phyloP scores from a whole-genome alignment of 768 basidiomycete species.

The Pleurotus citrinopileatus region DNA sequence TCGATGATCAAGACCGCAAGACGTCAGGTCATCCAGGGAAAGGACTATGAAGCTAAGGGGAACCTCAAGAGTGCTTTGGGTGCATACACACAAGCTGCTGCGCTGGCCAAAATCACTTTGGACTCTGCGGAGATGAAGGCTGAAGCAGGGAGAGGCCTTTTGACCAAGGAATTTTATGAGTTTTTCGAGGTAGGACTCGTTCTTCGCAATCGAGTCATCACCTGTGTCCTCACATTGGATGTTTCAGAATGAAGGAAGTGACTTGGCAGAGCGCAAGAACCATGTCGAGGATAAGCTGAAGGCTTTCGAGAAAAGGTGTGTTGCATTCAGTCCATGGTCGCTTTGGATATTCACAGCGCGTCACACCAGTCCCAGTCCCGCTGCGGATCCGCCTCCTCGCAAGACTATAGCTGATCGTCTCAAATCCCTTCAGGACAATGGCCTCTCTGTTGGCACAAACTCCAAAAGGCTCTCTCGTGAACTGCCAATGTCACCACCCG shows the following conservation, averaged over 20 bases:
- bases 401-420: conserved; percentile 77
- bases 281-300: conserved; percentile 46
- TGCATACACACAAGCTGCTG: conserved; percentile 60
- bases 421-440: conserved; percentile 69
- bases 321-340: conserved; percentile 11
- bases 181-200: conserved; percentile 59
- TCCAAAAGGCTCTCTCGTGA: conserved; percentile 62
- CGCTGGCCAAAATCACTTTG: conserved; percentile 55
- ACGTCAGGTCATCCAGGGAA: conserved; percentile 51
- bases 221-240: conserved; percentile 7
- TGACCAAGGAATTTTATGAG: conserved; percentile 61
- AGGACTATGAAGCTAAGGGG: conserved; percentile 48
- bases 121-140: conserved; percentile 58
- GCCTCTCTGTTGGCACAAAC: conserved; percentile 51
- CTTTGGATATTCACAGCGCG: neutral
- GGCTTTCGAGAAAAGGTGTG: conserved; percentile 36
- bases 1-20: conserved; percentile 64
- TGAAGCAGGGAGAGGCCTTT: conserved; percentile 45
- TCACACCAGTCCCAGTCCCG: conserved; percentile 15
- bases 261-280: conserved; percentile 33
- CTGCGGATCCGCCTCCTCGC: conserved; percentile 33
- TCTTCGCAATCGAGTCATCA: conserved; percentile 10
- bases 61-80: conserved; percentile 62
- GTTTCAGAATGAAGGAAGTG: conserved; percentile 33
- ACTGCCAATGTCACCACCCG: conserved; percentile 38